Evolutionary conservation across 2,329 filamentous ascomycete species (phyloP).

Genomic region (Colletotrichum salicis): DNA sequence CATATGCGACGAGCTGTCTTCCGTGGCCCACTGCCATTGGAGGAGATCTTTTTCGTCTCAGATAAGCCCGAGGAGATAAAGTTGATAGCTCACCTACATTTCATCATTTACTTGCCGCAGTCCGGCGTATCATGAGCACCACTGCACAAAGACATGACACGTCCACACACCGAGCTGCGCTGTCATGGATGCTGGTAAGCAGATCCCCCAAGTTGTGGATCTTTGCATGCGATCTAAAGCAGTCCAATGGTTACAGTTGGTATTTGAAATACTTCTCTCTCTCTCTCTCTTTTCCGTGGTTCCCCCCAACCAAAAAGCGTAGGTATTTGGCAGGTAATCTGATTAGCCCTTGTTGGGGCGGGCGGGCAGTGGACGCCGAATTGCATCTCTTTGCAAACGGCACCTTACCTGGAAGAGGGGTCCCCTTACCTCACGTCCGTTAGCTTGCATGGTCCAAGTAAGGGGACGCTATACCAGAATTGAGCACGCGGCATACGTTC

Average conservation of each 20-base stretch:
- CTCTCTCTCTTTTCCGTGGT: background rate
- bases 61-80: slow-evolving; percentile 2
- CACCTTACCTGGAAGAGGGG: slow-evolving; percentile 7
- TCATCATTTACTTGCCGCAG: background rate
- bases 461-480: background rate
- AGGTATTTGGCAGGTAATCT: slow-evolving; percentile 10
- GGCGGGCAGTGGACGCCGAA: slow-evolving; percentile 15
- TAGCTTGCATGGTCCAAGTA: background rate
- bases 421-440: background rate
- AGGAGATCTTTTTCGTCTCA: background rate
- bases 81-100: slow-evolving; percentile 5
- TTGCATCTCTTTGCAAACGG: slow-evolving; percentile 17
- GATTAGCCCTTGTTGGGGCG: slow-evolving; percentile 9
- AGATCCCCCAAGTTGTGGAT: background rate
- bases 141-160: background rate
- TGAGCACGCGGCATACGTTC: background rate
- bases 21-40: slow-evolving; percentile 23
- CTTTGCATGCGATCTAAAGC: background rate
- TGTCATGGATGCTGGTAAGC: slow-evolving; percentile 1
- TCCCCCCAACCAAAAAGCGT: background rate
- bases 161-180: slow-evolving; percentile 4
- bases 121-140: background rate
- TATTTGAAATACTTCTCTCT: slow-evolving; percentile 27
- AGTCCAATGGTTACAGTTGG: background rate
- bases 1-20: background rate